Conservation (phyloP, 495 filamentous ascomycete species). For the Penicillium egyptiacum region DNA sequence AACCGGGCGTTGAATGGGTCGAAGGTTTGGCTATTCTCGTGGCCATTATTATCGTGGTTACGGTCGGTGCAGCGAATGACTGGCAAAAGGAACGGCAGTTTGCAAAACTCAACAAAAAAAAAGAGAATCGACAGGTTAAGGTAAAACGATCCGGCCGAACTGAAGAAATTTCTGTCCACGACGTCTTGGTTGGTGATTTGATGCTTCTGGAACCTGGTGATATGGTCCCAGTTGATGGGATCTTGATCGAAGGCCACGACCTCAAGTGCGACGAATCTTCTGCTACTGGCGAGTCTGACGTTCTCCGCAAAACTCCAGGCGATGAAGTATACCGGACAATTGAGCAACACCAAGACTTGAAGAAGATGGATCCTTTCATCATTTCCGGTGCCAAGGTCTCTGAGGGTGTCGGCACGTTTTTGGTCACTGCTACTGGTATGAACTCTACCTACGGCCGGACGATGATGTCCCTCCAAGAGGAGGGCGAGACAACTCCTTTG, state of each 20-base stretch:
- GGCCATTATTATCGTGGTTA: slow-evolving; percentile 72
- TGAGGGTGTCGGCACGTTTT: slow-evolving; percentile 83
- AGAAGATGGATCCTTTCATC: slow-evolving; percentile 92
- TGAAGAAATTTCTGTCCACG: slow-evolving; percentile 73
- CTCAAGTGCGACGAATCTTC: slow-evolving; percentile 82
- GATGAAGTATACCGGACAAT: slow-evolving; percentile 82
- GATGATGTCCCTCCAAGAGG: slow-evolving; percentile 88
- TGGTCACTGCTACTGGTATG: slow-evolving; percentile 86
- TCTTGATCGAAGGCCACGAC: slow-evolving; percentile 71
- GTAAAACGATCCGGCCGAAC: slow-evolving; percentile 75
- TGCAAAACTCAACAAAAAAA: slow-evolving; percentile 69
- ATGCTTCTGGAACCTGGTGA: slow-evolving; percentile 86
- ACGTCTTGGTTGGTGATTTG: slow-evolving; percentile 82
- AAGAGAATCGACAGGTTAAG: slow-evolving; percentile 70
- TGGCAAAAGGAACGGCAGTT: slow-evolving; percentile 82
- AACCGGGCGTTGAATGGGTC: slow-evolving; percentile 71
- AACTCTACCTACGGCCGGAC: slow-evolving; percentile 88
- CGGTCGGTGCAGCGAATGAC: slow-evolving; percentile 74
- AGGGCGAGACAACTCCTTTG: slow-evolving; percentile 88
- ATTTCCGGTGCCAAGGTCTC: slow-evolving; percentile 89
- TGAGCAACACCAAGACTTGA: slow-evolving; percentile 68
- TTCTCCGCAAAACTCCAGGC: slow-evolving; percentile 68
- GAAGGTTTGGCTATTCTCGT: slow-evolving; percentile 78
- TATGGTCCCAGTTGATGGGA: slow-evolving; percentile 76
- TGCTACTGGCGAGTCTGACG: slow-evolving; percentile 81